Evolutionary conservation across 306 rosid species (phyloP).

Genomic region (Calophaca sinica): DNA sequence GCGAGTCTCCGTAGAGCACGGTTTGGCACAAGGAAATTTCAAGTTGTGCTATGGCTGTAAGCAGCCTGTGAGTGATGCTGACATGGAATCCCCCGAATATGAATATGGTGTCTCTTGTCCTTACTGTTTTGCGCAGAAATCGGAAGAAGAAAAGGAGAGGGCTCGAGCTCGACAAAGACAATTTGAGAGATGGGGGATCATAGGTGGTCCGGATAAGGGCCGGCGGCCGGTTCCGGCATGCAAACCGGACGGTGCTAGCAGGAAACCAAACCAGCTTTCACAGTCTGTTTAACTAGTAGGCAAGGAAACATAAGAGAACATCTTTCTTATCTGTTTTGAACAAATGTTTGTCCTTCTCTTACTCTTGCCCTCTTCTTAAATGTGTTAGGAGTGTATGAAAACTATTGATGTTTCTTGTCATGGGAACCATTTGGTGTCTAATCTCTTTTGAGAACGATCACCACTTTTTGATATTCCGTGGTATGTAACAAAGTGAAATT

Average conservation of each 20-base stretch:
- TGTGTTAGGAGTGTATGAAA: no score
- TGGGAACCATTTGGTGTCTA: no score
- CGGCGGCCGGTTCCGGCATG: conserved; percentile 47
- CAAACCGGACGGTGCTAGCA: conserved; percentile 33
- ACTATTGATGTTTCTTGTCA: no score
- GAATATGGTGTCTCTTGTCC: conserved; percentile 91
- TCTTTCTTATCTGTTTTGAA: conserved; percentile 30
- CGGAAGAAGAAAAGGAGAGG: conserved; percentile 91
- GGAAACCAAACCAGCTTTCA: conserved; percentile 54
- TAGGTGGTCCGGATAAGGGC: conserved; percentile 92
- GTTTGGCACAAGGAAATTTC: conserved; percentile 82
- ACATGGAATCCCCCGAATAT: conserved; percentile 82
- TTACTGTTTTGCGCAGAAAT: conserved; percentile 68
- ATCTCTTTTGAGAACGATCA: no score
- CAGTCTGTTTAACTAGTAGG: conserved; percentile 52
- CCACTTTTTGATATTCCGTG: no score
- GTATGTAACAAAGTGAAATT: no score
- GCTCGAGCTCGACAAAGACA: conserved; percentile 95
- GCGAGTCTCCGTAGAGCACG: conserved; percentile 91
- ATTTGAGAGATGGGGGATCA: conserved; percentile 88
- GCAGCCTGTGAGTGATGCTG: conserved; percentile 90
- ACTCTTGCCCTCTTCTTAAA: background rate
- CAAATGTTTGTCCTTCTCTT: conserved; percentile 16
- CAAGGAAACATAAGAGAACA: background rate
- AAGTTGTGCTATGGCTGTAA: conserved; percentile 97